Evolutionary conservation across 768 basidiomycete species (phyloP).

Genomic region (Postia placenta): DNA sequence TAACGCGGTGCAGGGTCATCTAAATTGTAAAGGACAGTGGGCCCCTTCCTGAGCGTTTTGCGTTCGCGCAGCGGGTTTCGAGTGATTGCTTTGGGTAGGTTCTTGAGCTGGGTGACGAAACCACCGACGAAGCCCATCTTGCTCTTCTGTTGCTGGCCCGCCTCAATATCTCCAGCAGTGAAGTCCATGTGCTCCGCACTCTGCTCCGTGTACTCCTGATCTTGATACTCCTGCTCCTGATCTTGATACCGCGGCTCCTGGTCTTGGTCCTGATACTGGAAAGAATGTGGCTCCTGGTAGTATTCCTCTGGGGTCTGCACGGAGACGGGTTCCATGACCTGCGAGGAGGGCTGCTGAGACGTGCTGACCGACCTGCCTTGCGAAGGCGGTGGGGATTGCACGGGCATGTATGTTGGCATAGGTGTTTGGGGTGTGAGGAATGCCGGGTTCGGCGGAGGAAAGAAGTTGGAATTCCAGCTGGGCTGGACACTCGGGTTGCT

Average conservation of each 20-base stretch:
- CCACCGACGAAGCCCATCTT: conserved; percentile 20
- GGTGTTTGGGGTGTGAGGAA: no score
- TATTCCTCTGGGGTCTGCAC: neutral
- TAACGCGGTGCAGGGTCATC: conserved; percentile 9
- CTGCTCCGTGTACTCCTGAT: conserved; percentile 1
- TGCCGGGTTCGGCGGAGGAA: no score
- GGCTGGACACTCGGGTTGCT: conserved; percentile 6
- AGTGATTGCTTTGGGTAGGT: conserved; percentile 12
- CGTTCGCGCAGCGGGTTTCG: conserved; percentile 10
- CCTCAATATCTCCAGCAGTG: conserved; percentile 5
- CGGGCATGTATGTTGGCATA: no score
- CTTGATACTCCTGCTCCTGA: neutral
- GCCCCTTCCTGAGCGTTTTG: conserved; percentile 11
- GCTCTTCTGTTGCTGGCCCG: conserved; percentile 5
- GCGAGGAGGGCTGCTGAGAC: conserved; percentile 3
- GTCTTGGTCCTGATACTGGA: neutral
- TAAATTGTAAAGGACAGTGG: neutral
- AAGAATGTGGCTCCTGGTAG: conserved; percentile 6
- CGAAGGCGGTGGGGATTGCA: conserved; percentile 9
- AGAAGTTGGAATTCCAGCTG: neutral
- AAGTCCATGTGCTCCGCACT: conserved; percentile 14
- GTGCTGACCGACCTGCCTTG: conserved; percentile 5
- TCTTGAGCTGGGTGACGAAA: conserved; percentile 16
- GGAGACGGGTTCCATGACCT: neutral
- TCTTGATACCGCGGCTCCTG: neutral